Evolutionary conservation across 306 rosid genomes (phyloP).

Genomic region (Begonia fuchsioides): DNA sequence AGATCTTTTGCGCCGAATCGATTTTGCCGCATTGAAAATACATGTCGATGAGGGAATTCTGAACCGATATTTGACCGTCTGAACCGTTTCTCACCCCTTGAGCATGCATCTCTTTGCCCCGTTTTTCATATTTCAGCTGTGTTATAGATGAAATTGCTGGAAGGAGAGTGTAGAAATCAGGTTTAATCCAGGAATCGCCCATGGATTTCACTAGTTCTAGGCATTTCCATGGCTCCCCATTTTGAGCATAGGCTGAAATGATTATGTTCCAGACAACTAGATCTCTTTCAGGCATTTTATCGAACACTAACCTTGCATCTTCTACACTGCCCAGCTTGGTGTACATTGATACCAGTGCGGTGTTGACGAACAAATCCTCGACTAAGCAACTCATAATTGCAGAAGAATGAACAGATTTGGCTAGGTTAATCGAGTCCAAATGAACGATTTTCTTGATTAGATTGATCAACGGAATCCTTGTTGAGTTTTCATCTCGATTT

Average conservation of each 20-base stretch:
- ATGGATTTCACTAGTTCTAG: conserved; percentile 30
- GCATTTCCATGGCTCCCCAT: conserved; percentile 22
- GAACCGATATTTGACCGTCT: conserved; percentile 44
- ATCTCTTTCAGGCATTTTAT: conserved; percentile 52
- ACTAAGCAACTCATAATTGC: conserved; percentile 29
- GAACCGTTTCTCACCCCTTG: conserved; percentile 52
- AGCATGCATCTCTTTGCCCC: conserved; percentile 61
- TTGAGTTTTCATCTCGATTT: conserved; percentile 18
- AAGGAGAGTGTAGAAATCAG: conserved; percentile 58
- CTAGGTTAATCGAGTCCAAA: conserved; percentile 26
- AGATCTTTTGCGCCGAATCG: conserved; percentile 25
- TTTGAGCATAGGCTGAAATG: conserved; percentile 37
- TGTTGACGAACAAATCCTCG: conserved; percentile 35
- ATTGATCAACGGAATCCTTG: conserved; percentile 19
- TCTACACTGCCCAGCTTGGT: conserved; percentile 34
- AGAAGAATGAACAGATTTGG: conserved; percentile 34
- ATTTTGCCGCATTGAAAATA: conserved; percentile 30
- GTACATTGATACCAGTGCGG: conserved; percentile 61
- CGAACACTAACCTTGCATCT: conserved; percentile 34
- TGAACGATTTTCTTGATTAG: conserved; percentile 33
- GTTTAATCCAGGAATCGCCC: conserved; percentile 44
- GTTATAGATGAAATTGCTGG: conserved; percentile 51
- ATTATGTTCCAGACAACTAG: conserved; percentile 67
- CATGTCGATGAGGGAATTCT: conserved; percentile 65
- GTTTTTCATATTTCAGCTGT: conserved; percentile 19